These are phyloP conservation scores for Globisporangium yorkense DNA, from an alignment of 352 stramenopile species.

Conservation along the genomic window DNA sequence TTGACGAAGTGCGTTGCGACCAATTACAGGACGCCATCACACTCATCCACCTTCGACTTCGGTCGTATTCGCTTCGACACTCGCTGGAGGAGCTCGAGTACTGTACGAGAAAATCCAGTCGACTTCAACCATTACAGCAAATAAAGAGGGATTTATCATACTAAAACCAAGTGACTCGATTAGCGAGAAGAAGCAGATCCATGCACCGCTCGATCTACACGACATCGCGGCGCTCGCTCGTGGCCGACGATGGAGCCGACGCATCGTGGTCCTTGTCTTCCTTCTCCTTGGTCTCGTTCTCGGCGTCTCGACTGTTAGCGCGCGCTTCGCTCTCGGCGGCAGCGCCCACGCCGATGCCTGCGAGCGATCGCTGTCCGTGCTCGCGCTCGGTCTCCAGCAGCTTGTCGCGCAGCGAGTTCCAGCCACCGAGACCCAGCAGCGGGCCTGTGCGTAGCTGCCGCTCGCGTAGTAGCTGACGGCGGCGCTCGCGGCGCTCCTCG, in stretches of 20 bases:
- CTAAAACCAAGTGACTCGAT: not conserved
- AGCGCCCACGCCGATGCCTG: not conserved
- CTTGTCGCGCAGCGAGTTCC: slow-evolving; percentile 15
- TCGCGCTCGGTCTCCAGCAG: slow-evolving; percentile 16
- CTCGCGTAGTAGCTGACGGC: not conserved
- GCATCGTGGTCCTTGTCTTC: too few relatives aligned
- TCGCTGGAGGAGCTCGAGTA: too few relatives aligned
- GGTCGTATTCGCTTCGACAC: not conserved
- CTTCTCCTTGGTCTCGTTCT: too few relatives aligned
- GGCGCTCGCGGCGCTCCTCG: not conserved
- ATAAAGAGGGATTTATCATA: not conserved
- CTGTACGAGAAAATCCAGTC: not conserved
- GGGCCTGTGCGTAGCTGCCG: slow-evolving; percentile 6
- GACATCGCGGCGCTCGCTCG: too few relatives aligned
- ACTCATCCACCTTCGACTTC: not conserved
- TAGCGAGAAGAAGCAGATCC: too few relatives aligned
- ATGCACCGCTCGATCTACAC: too few relatives aligned
- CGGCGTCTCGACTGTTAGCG: too few relatives aligned
- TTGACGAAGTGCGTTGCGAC: not conserved
- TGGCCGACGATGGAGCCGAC: too few relatives aligned
- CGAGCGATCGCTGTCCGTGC: slow-evolving; percentile 6
- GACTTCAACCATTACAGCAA: not conserved
- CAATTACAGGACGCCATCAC: not conserved
- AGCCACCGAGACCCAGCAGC: slow-evolving; percentile 6
- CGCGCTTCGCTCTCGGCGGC: too few relatives aligned